These are phyloP conservation scores for Wickerhamomyces chambardii DNA, from an alignment of 805 yeast species.

Conservation along the genomic window DNA sequence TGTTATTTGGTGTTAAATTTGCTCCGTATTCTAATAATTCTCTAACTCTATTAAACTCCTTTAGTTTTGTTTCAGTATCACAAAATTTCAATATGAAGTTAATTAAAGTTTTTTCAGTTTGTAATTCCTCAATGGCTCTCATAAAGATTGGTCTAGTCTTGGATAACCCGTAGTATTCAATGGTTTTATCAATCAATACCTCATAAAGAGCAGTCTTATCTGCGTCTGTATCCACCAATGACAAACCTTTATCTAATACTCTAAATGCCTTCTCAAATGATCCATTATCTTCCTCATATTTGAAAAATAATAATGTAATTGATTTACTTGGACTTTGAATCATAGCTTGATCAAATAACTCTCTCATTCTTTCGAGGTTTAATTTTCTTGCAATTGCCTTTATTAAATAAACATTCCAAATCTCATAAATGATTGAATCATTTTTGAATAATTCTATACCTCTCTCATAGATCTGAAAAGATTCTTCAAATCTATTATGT, in stretches of 20 bases:
- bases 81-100: conserved; percentile 45
- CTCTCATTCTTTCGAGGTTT: conserved; percentile 50
- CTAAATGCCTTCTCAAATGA: conserved; percentile 38
- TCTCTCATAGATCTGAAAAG: conserved; percentile 56
- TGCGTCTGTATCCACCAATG: conserved; percentile 16
- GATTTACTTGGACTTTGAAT: conserved; percentile 40
- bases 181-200: conserved; percentile 30
- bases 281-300: conserved; percentile 53
- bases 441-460: conserved; percentile 56
- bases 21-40: conserved; percentile 50
- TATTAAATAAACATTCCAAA: conserved; percentile 63
- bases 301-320: conserved; percentile 45
- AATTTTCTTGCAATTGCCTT: conserved; percentile 31
- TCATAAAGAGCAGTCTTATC: conserved; percentile 34
- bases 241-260: conserved; percentile 34
- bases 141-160: conserved; percentile 41
- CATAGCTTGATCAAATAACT: conserved; percentile 64
- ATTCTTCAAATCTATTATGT: conserved; percentile 33
- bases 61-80: conserved; percentile 40
- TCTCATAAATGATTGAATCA: conserved; percentile 47
- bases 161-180: conserved; percentile 28
- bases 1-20: conserved; percentile 25
- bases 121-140: conserved; percentile 38
- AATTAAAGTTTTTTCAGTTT: conserved; percentile 28
- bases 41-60: conserved; percentile 54